These are phyloP conservation scores for Zygoascus ofunaensis DNA, from an alignment of 805 yeast species.

Conservation along the genomic window DNA sequence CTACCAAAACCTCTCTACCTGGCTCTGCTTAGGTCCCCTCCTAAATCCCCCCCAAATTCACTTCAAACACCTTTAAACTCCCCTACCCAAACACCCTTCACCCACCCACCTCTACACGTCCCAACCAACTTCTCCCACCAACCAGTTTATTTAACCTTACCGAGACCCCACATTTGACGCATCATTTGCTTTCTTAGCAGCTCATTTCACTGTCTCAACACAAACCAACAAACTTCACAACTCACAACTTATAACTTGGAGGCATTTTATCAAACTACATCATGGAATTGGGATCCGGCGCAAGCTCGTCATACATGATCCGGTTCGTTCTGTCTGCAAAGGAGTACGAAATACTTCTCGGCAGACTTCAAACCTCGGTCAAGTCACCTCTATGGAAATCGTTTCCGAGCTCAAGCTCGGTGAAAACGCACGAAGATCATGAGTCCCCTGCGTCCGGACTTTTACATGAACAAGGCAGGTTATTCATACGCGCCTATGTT, in stretches of 20 bases:
- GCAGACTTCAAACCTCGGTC: slow-evolving; percentile 3
- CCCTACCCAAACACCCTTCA: too few species aligned
- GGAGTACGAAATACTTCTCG: slow-evolving; percentile 16
- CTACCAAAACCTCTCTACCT: too few species aligned
- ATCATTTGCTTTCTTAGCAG: too few species aligned
- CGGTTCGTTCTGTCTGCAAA: slow-evolving; percentile 20
- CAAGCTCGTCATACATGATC: slow-evolving; percentile 15
- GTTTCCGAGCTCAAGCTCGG: slow-evolving; percentile 1
- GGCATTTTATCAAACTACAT: neutral
- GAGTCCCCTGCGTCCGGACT: slow-evolving; percentile 8
- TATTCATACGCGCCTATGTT: slow-evolving; percentile 15
- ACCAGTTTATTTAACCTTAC: too few species aligned
- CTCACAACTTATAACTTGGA: neutral
- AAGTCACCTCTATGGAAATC: neutral
- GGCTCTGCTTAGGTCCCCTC: too few species aligned
- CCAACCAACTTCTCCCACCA: neutral
- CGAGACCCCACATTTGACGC: too few species aligned
- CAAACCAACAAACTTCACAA: neutral
- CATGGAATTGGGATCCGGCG: too few species aligned
- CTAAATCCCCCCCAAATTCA: too few species aligned
- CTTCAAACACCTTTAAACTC: too few species aligned
- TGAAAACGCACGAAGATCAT: neutral
- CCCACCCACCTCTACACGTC: neutral
- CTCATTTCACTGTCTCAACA: neutral
- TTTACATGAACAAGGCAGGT: slow-evolving; percentile 18